Conservation (phyloP, 2,329 filamentous ascomycete genomes). For the Beauveria australis region DNA sequence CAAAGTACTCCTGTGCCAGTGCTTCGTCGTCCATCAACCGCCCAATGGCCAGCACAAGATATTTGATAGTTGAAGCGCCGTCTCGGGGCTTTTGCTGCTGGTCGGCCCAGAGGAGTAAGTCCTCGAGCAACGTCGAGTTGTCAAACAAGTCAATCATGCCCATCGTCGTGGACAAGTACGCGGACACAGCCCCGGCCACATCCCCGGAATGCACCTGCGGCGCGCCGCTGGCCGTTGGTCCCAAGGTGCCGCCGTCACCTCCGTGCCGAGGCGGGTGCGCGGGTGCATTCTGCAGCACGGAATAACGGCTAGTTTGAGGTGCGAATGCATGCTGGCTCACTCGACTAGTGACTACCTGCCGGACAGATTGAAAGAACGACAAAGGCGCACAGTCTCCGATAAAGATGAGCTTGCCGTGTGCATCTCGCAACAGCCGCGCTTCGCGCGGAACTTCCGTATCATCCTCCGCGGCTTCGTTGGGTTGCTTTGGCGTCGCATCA, state of each 20-base stretch:
- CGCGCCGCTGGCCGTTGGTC: background rate
- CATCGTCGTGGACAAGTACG: constrained; percentile 33
- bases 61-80: constrained; percentile 34
- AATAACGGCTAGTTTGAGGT: constrained; percentile 41
- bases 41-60: constrained; percentile 44
- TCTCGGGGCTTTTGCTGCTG: constrained; percentile 26
- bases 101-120: constrained; percentile 35
- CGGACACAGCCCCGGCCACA: constrained; percentile 23
- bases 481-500: background rate
- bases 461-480: constrained; percentile 31
- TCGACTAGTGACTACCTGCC: constrained; percentile 40
- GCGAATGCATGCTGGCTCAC: constrained; percentile 43
- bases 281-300: constrained; percentile 38
- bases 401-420: constrained; percentile 46
- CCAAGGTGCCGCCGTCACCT: background rate
- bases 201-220: constrained; percentile 22
- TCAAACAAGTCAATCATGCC: constrained; percentile 43
- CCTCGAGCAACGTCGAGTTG: constrained; percentile 27
- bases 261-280: constrained; percentile 12
- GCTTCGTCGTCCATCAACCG: constrained; percentile 33
- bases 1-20: constrained; percentile 37
- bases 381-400: constrained; percentile 49
- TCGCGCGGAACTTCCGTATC: constrained; percentile 48
- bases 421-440: constrained; percentile 42
- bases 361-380: constrained; percentile 47